Base-by-base conservation (phyloP, 208 protist species). In the Trypanosomatidae sp. region DNA sequence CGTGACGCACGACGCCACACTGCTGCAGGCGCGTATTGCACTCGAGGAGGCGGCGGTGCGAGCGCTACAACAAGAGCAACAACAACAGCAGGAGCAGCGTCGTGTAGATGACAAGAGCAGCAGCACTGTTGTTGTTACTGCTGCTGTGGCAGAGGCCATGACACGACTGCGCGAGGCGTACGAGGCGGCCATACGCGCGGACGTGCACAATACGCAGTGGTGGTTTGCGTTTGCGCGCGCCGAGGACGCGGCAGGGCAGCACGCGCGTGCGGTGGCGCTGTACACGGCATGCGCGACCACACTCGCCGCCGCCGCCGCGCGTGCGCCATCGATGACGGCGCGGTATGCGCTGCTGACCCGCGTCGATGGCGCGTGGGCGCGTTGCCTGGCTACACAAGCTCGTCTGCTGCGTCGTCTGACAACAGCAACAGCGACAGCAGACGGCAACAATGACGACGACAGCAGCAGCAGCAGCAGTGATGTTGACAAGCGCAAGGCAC, bases 171-270 rank as follows among this genome's bases (percentile, higher is more conserved):
- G 66, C 47, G 62, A 19, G 20, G 28, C 15, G 47, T 85, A 71
- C 47, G 65, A 84, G 33, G 75, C 56, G 3, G 72, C 71, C 16
- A 71, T 92, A 43, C 61, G 74, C 42, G 57, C 69, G 7, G 71
- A 72, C 48, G 74, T 78, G 7, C 54, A 71, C 19, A 56, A 84
- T 26, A 67, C 63, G 40, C 43, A 61, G 23, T 66, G 61, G 38
- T 88, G 84, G 76, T 53, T 79, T n/a, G 56, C 49, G 7, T 87
- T 77, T 52, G 84, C 84, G 33, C 68, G 68, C 49, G 50, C 85
- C 53, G 84, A 88, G 62, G 84, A 92, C 48, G 33, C 55, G 33
- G 55, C 74, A 33, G 64, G 49, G 16, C 73, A 82, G 46, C 27
- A 60, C 32, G 49, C 57, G 2, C 69, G 76, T 45, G 64, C 72